Evolutionary conservation across 2,329 filamentous ascomycete species (phyloP), one percentile per base, ranked within the genome.

Genomic region (Zymoseptoria ardabiliae): DNA sequence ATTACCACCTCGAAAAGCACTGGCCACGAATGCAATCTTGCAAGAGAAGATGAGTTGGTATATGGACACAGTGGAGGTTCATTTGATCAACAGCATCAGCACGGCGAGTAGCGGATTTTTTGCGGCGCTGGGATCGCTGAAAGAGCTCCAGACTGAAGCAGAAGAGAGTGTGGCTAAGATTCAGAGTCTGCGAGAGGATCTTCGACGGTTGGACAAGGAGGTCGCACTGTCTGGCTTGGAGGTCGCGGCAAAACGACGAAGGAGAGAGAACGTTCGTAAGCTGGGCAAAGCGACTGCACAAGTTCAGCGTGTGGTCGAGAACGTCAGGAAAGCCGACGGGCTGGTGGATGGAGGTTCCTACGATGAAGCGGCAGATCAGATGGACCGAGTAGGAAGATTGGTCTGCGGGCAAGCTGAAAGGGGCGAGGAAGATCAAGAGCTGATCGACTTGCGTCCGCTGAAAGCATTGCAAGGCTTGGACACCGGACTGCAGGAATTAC

Each of bases 31-130:
- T 75, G 94, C 94, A 0, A 99, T 99, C 60, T 75, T 99, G 41
- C 94, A 99, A 72, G 94, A 99, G 75, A 99, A 99, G 75, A 79
- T 99, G 11, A 97, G 94, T 0, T 99, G 94, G 94, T 99, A 99
- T 73, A 96, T 99, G 91, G 94, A 99, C 72, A 99, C 94, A 0
- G 91, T 99, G 21, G 94, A 99, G 72, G 91, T 99, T 57, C 94
- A 99, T 72, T 79, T 99, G 7, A 97, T 99, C 67, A 91, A 90
- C 30, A 96, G 92, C 0, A 99, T 99, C 63, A 97, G 93, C 2
- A 91, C 90, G 0, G 94, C 94, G 1, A 97, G 94, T 0, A 91
- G 91, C 0, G 96, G 93, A 0, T 99, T 99, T 74, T 99, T 99
- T 70, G 92, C 91, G 0, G 94, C 94, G 0, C 79, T 99, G 0